phyloP scores from a whole-genome alignment of 768 basidiomycete genomes.

The Hortiboletus campestris region DNA sequence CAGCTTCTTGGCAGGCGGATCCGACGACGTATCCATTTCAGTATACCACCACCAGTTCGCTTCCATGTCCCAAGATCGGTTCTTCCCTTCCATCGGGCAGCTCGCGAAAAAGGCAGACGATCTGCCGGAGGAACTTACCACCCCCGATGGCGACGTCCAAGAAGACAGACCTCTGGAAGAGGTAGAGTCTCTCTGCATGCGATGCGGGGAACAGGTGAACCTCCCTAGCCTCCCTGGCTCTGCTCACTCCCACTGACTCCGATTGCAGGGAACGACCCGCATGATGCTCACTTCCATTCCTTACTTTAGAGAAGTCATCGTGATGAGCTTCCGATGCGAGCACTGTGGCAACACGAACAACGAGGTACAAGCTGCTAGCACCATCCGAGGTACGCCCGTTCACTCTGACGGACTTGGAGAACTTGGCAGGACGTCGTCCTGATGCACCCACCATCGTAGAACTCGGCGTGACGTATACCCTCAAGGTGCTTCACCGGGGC shows the following conservation, averaged over 20 bases:
- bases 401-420: neutral
- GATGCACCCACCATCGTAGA: conserved; percentile 41
- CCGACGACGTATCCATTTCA: neutral
- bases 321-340: conserved; percentile 96
- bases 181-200: conserved; percentile 92
- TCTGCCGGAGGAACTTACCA: conserved; percentile 26
- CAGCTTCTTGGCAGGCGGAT: too few relatives aligned
- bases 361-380: conserved; percentile 88
- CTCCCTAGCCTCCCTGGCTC: neutral
- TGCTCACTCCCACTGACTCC: conserved; percentile 2
- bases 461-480: conserved; percentile 81
- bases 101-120: conserved; percentile 50
- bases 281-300: conserved; percentile 92
- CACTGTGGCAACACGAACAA: conserved; percentile 89
- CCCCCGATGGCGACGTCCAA: conserved; percentile 36
- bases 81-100: conserved; percentile 60
- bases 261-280: conserved; percentile 77
- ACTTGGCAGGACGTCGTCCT: neutral
- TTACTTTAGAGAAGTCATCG: conserved; percentile 90
- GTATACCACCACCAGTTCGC: neutral
- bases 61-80: conserved; percentile 28
- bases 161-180: conserved; percentile 62
- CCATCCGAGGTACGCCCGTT: conserved; percentile 71
- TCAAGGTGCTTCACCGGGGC: conserved; percentile 63
- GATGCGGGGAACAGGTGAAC: conserved; percentile 84